Evolutionary conservation across 176 grass and related monocot species (phyloP).

Genomic region (Triticum turgidum): DNA sequence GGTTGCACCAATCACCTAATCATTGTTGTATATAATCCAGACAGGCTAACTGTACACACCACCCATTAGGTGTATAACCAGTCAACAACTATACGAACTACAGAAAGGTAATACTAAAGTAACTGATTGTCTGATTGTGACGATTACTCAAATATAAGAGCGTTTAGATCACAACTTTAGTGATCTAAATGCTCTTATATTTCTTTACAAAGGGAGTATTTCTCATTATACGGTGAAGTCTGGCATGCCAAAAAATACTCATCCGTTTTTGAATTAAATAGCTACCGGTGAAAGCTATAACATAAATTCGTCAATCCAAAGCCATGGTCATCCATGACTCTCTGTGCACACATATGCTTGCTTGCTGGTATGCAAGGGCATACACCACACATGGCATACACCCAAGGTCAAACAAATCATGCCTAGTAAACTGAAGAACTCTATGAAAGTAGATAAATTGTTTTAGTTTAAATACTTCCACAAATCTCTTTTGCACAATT

Average conservation of each 20-base stretch:
- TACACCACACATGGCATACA: not conserved
- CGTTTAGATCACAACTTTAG: too few species aligned
- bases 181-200: too few species aligned
- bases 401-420: slow-evolving; percentile 9
- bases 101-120: not conserved
- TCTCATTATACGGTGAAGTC: too few species aligned
- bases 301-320: not conserved
- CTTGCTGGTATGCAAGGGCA: not conserved
- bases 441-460: not conserved
- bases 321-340: not conserved
- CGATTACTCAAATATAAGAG: not conserved
- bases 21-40: not conserved
- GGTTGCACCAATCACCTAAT: not conserved
- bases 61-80: not conserved
- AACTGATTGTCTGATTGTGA: not conserved
- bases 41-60: not conserved
- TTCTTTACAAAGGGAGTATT: too few species aligned
- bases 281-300: not conserved
- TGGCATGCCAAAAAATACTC: not conserved
- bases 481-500: not conserved
- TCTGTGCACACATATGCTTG: not conserved
- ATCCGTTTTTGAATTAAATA: not conserved
- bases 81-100: not conserved
- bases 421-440: not conserved
- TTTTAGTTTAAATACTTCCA: slow-evolving; percentile 6